Conservation (phyloP, 192 early-diverging fungal species). For the Ambispora gerdemannii region DNA sequence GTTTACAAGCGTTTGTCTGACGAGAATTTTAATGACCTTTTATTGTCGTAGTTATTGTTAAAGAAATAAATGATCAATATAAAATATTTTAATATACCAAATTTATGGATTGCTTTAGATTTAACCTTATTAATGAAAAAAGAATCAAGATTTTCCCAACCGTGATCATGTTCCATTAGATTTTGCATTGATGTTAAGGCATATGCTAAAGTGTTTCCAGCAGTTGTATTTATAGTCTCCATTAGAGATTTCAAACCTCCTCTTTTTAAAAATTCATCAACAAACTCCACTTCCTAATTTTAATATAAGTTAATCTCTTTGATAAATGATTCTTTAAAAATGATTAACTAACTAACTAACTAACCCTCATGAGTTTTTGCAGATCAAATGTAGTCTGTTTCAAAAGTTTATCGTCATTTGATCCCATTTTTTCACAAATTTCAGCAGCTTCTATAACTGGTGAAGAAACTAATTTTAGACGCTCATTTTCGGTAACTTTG, state of each 20-base stretch:
- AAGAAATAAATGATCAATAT: neutral
- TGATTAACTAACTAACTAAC: too few species aligned
- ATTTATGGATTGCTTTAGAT: neutral
- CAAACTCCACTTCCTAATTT: slow-evolving; percentile 61
- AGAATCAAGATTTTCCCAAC: slow-evolving; percentile 54
- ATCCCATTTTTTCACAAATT: slow-evolving; percentile 24
- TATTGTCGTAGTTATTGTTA: slow-evolving; percentile 44
- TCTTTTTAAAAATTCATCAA: slow-evolving; percentile 55
- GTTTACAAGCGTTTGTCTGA: slow-evolving; percentile 63
- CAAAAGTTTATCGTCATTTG: slow-evolving; percentile 50
- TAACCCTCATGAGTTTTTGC: slow-evolving; percentile 64
- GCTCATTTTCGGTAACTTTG: slow-evolving; percentile 23
- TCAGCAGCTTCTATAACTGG: slow-evolving; percentile 30
- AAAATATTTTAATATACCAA: neutral
- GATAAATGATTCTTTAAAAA: too few species aligned
- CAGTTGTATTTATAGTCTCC: slow-evolving; percentile 52
- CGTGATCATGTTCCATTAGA: slow-evolving; percentile 65
- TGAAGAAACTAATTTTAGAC: slow-evolving; percentile 27
- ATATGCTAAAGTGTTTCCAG: slow-evolving; percentile 69
- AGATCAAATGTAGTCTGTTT: slow-evolving; percentile 61
- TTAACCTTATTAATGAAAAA: slow-evolving; percentile 54
- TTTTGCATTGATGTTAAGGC: slow-evolving; percentile 60
- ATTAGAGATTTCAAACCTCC: slow-evolving; percentile 58
- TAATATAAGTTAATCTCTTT: too few species aligned
- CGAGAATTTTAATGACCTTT: slow-evolving; percentile 46